phyloP scores from a whole-genome alignment of 768 basidiomycete genomes.

The Pulveroboletus frians region DNA sequence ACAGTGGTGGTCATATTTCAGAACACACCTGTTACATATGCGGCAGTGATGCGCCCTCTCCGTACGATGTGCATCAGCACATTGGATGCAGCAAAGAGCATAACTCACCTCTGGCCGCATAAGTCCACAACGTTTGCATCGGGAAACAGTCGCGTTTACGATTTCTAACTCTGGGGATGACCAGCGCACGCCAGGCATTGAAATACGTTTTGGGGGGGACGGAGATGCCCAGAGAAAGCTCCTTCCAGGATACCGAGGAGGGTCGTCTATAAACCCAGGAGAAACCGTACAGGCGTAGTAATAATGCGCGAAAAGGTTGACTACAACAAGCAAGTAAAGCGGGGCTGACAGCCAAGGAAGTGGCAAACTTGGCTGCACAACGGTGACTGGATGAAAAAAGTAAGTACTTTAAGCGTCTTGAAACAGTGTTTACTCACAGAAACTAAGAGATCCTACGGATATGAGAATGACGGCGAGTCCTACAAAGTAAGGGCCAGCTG shows the following conservation, averaged over 20 bases:
- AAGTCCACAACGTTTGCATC: slow-evolving; percentile 64
- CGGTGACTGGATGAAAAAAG: slow-evolving; percentile 54
- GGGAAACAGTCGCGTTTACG: slow-evolving; percentile 50
- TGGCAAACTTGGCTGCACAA: slow-evolving; percentile 64
- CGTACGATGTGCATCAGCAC: slow-evolving; percentile 13
- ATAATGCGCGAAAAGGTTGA: slow-evolving; percentile 80
- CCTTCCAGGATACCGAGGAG: slow-evolving; percentile 36
- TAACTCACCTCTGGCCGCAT: slow-evolving; percentile 71
- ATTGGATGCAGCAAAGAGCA: not conserved
- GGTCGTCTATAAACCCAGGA: slow-evolving; percentile 76
- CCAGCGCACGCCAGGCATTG: slow-evolving; percentile 45
- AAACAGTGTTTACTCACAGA: slow-evolving; percentile 54
- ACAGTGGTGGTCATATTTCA: slow-evolving; percentile 91
- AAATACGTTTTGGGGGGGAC: slow-evolving; percentile 11
- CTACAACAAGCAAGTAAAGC: slow-evolving; percentile 64
- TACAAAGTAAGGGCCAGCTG: slow-evolving; percentile 89
- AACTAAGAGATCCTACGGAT: slow-evolving; percentile 60
- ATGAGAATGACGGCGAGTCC: slow-evolving; percentile 73
- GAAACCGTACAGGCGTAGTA: slow-evolving; percentile 74
- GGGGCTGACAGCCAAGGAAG: slow-evolving; percentile 59
- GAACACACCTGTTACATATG: slow-evolving; percentile 83
- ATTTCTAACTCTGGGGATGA: slow-evolving; percentile 41
- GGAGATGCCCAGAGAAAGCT: slow-evolving; percentile 56
- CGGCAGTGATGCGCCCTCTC: slow-evolving; percentile 92
- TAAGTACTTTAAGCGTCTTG: not conserved